Evolutionary conservation across 495 filamentous ascomycete species (phyloP).

Genomic region (Xeromyces bisporus): DNA sequence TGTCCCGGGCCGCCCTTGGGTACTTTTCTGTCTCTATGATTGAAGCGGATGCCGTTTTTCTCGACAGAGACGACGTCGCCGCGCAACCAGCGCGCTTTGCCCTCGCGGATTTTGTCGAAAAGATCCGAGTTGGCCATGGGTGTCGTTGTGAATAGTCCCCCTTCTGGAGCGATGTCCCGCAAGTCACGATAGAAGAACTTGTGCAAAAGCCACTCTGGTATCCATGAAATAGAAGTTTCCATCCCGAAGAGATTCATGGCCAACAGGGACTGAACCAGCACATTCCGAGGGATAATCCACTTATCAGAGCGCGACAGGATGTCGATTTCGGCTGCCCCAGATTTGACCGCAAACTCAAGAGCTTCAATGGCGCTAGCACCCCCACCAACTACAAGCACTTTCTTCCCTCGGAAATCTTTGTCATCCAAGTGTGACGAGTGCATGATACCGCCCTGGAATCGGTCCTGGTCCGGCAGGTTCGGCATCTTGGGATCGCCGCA

Average conservation of each 20-base stretch:
- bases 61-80: constrained; percentile 57
- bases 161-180: constrained; percentile 50
- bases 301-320: constrained; percentile 72
- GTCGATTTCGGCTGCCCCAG: constrained; percentile 47
- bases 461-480: constrained; percentile 43
- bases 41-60: constrained; percentile 50
- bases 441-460: constrained; percentile 51
- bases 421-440: constrained; percentile 61
- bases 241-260: constrained; percentile 64
- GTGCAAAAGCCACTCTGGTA: constrained; percentile 57
- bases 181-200: constrained; percentile 77
- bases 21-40: constrained; percentile 51
- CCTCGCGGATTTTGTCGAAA: constrained; percentile 57
- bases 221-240: constrained; percentile 57
- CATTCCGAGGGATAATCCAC: constrained; percentile 76
- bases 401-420: constrained; percentile 51
- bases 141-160: constrained; percentile 59
- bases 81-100: constrained; percentile 62
- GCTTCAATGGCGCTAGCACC: constrained; percentile 75
- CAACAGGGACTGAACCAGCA: constrained; percentile 54
- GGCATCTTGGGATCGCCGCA: constrained; percentile 66
- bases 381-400: constrained; percentile 58
- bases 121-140: constrained; percentile 78
- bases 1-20: constrained; percentile 55
- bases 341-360: constrained; percentile 57